phyloP scores from a whole-genome alignment of 164 flowering plant species.

The Aristolochia californica region DNA sequence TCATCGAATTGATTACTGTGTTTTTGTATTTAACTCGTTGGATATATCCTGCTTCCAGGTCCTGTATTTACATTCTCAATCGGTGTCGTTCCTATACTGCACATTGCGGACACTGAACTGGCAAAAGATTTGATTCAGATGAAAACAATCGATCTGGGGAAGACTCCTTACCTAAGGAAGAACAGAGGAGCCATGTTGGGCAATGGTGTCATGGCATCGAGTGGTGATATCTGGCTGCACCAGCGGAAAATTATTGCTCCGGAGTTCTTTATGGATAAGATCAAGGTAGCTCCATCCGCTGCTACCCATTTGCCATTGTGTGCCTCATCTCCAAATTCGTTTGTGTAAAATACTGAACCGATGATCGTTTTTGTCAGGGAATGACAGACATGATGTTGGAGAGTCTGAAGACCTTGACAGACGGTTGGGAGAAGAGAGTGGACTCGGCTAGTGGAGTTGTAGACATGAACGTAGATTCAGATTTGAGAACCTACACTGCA shows the following conservation, averaged over 20 bases:
- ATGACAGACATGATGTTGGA: slow-evolving; percentile 32
- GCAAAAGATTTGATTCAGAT: slow-evolving; percentile 27
- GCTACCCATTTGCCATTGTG: too few relatives aligned
- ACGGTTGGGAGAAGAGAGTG: slow-evolving; percentile 26
- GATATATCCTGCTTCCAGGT: slow-evolving; percentile 19
- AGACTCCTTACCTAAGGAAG: slow-evolving; percentile 22
- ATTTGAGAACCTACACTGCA: slow-evolving; percentile 27
- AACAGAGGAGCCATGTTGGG: slow-evolving; percentile 29
- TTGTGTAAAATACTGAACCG: too few relatives aligned
- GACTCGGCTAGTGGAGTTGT: slow-evolving; percentile 18
- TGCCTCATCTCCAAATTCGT: too few relatives aligned
- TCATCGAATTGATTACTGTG: too few relatives aligned
- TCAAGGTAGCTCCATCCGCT: too few relatives aligned
- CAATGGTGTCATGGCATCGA: slow-evolving; percentile 29
- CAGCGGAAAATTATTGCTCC: slow-evolving; percentile 42
- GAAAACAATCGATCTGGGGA: slow-evolving; percentile 31
- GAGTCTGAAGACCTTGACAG: slow-evolving; percentile 17
- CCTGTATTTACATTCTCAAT: slow-evolving; percentile 21
- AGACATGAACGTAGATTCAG: slow-evolving; percentile 25
- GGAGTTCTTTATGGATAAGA: slow-evolving; percentile 28
- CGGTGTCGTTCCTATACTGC: slow-evolving; percentile 19
- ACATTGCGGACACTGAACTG: slow-evolving; percentile 16
- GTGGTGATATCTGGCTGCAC: slow-evolving; percentile 30
- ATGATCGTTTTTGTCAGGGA: too few relatives aligned
- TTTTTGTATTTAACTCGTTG: too few relatives aligned